These are phyloP conservation scores for Botryotinia narcissicola DNA, from an alignment of 2,329 filamentous ascomycete genomes.

Conservation along the genomic window DNA sequence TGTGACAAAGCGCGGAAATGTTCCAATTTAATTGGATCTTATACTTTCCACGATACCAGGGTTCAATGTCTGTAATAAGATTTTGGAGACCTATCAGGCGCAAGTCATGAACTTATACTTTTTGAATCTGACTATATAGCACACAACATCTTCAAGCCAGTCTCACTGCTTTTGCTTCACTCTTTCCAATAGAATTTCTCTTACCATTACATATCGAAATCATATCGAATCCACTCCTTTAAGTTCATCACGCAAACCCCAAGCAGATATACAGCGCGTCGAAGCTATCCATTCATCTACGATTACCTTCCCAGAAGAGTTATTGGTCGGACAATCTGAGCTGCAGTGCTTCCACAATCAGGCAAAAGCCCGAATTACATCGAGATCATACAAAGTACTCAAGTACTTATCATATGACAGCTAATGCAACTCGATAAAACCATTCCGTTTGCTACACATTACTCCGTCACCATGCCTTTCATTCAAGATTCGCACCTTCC, in stretches of 20 bases:
- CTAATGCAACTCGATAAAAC: constrained; percentile 5
- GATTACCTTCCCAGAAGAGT: constrained; percentile 6
- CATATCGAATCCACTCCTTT: constrained; percentile 2
- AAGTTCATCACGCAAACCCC: neutral
- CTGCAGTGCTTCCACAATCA: neutral
- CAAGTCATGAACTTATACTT: constrained; percentile 14
- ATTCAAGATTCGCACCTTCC: constrained; percentile 29
- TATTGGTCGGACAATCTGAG: constrained; percentile 8
- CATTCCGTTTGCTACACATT: neutral
- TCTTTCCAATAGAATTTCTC: neutral
- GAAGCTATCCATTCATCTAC: neutral
- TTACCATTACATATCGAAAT: constrained; percentile 1
- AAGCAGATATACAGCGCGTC: constrained; percentile 4
- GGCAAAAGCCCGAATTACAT: constrained; percentile 2
- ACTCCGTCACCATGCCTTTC: constrained; percentile 27
- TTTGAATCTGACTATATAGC: neutral
- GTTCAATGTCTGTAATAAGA: constrained; percentile 14
- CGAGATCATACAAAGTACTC: neutral
- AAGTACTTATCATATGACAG: constrained; percentile 5
- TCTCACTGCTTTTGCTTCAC: neutral
- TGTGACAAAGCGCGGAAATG: constrained; percentile 15
- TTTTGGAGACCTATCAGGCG: constrained; percentile 14
- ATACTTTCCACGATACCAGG: constrained; percentile 14
- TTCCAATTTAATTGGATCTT: constrained; percentile 13
- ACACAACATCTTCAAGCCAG: neutral